A percentile compares a stretch with the other conserved stretches of the same genome.
phyloP scores from a whole-genome alignment of 441 rosid genomes.

The Bocquillonia castaneifolia region DNA sequence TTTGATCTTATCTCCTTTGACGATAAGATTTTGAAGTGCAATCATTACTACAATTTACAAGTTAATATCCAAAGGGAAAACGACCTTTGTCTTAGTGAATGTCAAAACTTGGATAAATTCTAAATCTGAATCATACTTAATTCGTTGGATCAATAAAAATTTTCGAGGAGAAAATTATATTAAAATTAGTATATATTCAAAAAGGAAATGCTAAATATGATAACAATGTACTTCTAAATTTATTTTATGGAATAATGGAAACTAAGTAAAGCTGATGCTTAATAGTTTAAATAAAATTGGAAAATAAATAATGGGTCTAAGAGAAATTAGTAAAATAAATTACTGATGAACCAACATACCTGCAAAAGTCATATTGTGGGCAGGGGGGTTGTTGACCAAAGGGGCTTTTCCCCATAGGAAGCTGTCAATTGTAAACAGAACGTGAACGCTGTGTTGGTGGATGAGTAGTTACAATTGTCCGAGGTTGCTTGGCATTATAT shows the following conservation, averaged over 20 bases:
- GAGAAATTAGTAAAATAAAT: no score
- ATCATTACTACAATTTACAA: not conserved
- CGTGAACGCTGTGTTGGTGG: not conserved
- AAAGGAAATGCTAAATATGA: no score
- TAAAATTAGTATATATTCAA: no score
- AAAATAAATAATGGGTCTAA: no score
- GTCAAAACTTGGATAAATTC: not conserved
- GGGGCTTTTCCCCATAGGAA: not conserved
- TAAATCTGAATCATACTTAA: no score
- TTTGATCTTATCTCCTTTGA: not conserved
- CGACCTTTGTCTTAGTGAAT: not conserved
- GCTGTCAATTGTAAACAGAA: not conserved
- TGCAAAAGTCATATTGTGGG: not conserved
- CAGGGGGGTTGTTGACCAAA: not conserved
- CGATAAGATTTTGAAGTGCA: not conserved
- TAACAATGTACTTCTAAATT: no score
- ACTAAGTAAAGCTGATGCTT: not conserved
- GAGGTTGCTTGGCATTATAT: conserved; percentile 15
- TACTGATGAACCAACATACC: not conserved
- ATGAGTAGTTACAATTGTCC: conserved; percentile 17
- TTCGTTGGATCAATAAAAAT: no score
- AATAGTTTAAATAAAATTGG: no score
- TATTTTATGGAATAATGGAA: no score
- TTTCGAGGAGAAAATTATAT: no score
- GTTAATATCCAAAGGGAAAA: not conserved